phyloP scores from a whole-genome alignment of 2,329 filamentous ascomycete genomes.

The Scedosporium minutisporum region DNA sequence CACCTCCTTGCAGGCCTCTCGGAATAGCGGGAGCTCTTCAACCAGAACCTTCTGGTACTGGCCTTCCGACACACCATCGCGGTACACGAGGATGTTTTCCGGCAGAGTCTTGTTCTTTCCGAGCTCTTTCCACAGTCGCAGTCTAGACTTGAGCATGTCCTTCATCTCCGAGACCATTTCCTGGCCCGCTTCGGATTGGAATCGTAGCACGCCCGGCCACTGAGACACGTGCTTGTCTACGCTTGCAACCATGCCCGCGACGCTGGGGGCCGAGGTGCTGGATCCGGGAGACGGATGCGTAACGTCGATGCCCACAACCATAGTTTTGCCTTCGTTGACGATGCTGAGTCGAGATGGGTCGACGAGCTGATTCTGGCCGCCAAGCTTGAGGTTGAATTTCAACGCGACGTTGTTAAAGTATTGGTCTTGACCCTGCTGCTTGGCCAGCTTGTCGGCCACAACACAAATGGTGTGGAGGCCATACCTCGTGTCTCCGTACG shows the following conservation, averaged over 20 bases:
- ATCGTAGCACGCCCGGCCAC: conserved; percentile 65
- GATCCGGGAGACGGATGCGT: conserved; percentile 61
- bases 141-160: conserved; percentile 52
- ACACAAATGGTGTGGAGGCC: conserved; percentile 65
- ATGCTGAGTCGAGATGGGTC: conserved; percentile 50
- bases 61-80: conserved; percentile 82
- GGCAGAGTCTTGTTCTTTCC: conserved; percentile 39
- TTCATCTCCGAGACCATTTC: conserved; percentile 64
- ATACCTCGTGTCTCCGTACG: conserved; percentile 50
- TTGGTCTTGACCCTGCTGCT: conserved; percentile 22
- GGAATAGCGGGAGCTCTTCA: conserved; percentile 57
- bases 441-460: conserved; percentile 24
- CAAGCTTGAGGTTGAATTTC: conserved; percentile 75
- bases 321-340: conserved; percentile 50
- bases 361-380: conserved; percentile 65
- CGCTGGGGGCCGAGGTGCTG: conserved; percentile 49
- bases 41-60: conserved; percentile 64
- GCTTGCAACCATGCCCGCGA: conserved; percentile 74
- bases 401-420: conserved; percentile 56
- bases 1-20: conserved; percentile 45
- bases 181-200: conserved; percentile 47
- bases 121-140: conserved; percentile 47
- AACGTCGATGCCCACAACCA: conserved; percentile 82
- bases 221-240: conserved; percentile 60
- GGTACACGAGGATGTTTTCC: conserved; percentile 71